phyloP scores from a whole-genome alignment of 139 green algal species.

The Pleodorina starrii region DNA sequence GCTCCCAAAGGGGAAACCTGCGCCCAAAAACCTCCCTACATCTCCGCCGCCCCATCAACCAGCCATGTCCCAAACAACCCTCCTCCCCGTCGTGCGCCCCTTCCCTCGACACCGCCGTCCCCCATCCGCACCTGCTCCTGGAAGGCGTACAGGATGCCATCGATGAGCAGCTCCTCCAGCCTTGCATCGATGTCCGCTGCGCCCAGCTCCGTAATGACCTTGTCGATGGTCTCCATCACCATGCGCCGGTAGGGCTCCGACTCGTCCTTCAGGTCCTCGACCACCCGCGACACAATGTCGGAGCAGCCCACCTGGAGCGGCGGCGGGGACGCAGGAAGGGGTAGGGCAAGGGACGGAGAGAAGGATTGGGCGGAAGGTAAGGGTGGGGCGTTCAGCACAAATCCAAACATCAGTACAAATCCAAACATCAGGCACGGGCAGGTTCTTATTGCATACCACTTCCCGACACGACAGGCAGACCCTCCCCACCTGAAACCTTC shows the following conservation, averaged over 20 bases:
- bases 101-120: not conserved
- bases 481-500: too few species aligned
- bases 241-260: constrained; percentile 96
- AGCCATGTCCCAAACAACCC: too few species aligned
- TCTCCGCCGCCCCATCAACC: too few species aligned
- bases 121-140: constrained; percentile 95
- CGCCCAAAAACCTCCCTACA: too few species aligned
- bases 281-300: constrained; percentile 94
- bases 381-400: too few species aligned
- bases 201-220: constrained; percentile 90
- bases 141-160: constrained; percentile 99
- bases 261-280: constrained; percentile 99
- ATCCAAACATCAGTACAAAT: too few species aligned
- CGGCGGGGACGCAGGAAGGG: constrained; percentile 87
- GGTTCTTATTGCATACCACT: too few species aligned
- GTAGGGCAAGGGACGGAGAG: too few species aligned
- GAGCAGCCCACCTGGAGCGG: constrained; percentile 83
- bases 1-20: too few species aligned
- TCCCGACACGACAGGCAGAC: too few species aligned
- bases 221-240: constrained; percentile 98
- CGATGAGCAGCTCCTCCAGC: constrained; percentile 98
- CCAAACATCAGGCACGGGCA: too few species aligned
- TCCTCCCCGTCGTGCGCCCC: not conserved
- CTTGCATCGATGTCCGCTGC: constrained; percentile 94
- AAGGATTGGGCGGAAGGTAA: too few species aligned